phyloP scores from a whole-genome alignment of 768 basidiomycete genomes.

The Leccinum subgranulosum region DNA sequence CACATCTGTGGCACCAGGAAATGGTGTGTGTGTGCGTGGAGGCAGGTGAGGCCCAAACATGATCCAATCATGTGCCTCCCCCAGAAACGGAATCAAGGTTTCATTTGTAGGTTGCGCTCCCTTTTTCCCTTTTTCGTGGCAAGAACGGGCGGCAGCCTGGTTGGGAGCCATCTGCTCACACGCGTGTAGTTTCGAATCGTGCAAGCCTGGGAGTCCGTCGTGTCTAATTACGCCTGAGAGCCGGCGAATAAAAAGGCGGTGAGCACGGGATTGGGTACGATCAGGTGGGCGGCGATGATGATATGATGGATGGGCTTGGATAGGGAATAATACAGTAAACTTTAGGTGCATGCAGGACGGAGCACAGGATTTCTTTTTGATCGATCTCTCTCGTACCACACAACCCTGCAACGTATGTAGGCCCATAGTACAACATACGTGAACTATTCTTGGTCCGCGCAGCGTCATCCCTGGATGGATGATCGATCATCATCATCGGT shows the following conservation, averaged over 20 bases:
- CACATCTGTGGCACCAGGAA: background rate
- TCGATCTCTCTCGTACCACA: slow-evolving; percentile 2
- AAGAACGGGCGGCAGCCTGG: background rate
- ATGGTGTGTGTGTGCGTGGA: background rate
- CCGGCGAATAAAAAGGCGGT: background rate
- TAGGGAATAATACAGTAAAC: background rate
- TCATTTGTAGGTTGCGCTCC: slow-evolving; percentile 6
- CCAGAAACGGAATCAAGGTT: slow-evolving; percentile 20
- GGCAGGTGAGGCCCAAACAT: slow-evolving; percentile 1
- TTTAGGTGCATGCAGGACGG: background rate
- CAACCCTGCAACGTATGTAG: background rate
- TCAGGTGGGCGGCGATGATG: background rate
- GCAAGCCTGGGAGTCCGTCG: slow-evolving; percentile 21
- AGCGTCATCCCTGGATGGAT: slow-evolving; percentile 5
- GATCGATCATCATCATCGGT: slow-evolving; percentile 6
- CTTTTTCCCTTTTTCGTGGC: slow-evolving; percentile 1
- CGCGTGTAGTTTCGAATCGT: slow-evolving; percentile 5
- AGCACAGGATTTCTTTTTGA: background rate
- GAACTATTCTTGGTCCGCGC: slow-evolving; percentile 5
- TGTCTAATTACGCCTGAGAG: slow-evolving; percentile 20
- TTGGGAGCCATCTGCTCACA: slow-evolving; percentile 22
- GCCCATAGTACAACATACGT: background rate
- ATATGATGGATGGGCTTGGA: slow-evolving; percentile 8
- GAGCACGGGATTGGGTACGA: background rate
- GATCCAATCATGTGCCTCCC: background rate